phyloP scores from a whole-genome alignment of 192 early-diverging fungal genomes.

The Podila verticillata region DNA sequence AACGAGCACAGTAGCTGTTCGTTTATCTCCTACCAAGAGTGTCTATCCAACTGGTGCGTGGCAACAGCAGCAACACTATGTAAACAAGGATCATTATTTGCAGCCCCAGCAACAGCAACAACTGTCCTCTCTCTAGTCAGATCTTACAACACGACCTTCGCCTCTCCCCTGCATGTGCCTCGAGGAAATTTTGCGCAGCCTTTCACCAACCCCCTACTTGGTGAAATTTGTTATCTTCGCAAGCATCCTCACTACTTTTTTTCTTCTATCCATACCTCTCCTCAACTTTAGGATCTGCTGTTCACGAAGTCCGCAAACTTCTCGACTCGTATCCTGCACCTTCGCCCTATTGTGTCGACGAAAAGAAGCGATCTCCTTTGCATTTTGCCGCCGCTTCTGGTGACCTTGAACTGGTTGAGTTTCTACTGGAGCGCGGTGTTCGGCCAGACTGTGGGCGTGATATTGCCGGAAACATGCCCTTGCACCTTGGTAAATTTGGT shows the following conservation, averaged over 20 bases:
- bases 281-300: slow-evolving; percentile 18
- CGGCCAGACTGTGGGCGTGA: slow-evolving; percentile 47
- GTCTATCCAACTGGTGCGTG: slow-evolving; percentile 9
- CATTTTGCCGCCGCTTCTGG: slow-evolving; percentile 50
- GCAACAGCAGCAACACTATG: slow-evolving; percentile 1
- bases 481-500: slow-evolving; percentile 34
- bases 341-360: slow-evolving; percentile 46
- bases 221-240: slow-evolving; percentile 16
- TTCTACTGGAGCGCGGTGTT: slow-evolving; percentile 42
- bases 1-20: slow-evolving; percentile 3
- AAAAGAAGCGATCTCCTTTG: slow-evolving; percentile 46
- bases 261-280: slow-evolving; percentile 6
- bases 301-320: slow-evolving; percentile 39
- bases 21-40: slow-evolving; percentile 12
- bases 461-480: slow-evolving; percentile 47
- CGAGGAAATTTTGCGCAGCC: neutral
- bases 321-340: slow-evolving; percentile 46
- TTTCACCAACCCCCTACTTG: neutral
- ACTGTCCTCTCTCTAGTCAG: neutral
- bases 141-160: neutral
- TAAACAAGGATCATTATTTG: too few relatives aligned
- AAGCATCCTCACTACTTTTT: slow-evolving; percentile 12
- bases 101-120: too few relatives aligned
- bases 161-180: neutral
- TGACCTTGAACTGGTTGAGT: slow-evolving; percentile 45